Base-by-base conservation (phyloP, 148 eudicot genomes). In the Simmondsia chinensis region DNA sequence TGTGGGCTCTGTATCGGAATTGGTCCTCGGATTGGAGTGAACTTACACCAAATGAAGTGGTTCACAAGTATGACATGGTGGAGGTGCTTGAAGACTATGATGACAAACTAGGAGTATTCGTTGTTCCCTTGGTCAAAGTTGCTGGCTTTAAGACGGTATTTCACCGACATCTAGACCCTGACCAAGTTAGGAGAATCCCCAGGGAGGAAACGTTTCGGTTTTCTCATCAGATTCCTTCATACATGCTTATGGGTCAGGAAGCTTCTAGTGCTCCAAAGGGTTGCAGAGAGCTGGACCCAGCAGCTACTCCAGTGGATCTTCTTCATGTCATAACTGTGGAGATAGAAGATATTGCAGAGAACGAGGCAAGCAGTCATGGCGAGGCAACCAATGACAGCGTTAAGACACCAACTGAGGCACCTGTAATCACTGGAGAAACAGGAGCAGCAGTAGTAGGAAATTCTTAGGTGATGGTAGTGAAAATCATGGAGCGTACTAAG, bases 1-100 rank as follows among this genome's bases (percentile, higher is more conserved):
- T 75, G 32, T 82, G 93, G 86, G 82, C 85, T 15, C 48, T 82
- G 9, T 82, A 78, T 52, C 69, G 77, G 55, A 66, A 78, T 46
- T 82, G 91, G 91, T 74, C 82, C 42, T 79, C 70, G 4, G 74
- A 72, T 31, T 82, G 93, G 93, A 61, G 70, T 43, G 93, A 78
- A 56, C 53, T 64, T 29, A 78, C 93, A 2, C 55, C 60, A 41
- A 46, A 52, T 52, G 82, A 72, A 30, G 46, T 69, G 25, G 71
- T 60, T 54, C 78, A 69, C 68, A 59, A 72, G 62, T 82, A 82
- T 56, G 85, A 82, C 36, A 66, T 82, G 73, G 85, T 74, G 33
- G 79, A 82, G 66, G 64, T 77, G 13, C 63, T 74, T 5, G 70
- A 72, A 49, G 75, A 70, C 48, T 77, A 71, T 39, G 70, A 69